phyloP scores from a whole-genome alignment of 768 basidiomycete species.

The Chalciporus chontae region DNA sequence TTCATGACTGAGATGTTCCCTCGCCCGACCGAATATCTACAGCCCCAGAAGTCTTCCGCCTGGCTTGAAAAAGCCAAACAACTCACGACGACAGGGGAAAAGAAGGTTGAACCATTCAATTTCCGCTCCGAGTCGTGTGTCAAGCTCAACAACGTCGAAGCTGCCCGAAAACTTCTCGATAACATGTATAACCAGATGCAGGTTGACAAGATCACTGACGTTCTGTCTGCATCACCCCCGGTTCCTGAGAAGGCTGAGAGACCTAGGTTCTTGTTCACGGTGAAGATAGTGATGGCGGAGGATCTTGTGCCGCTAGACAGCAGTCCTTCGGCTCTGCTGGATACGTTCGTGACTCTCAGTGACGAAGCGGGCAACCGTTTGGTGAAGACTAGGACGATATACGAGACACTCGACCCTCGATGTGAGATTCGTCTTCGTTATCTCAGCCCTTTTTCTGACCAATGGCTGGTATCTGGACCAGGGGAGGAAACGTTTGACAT shows the following conservation, averaged over 20 bases:
- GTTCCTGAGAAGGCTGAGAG: constrained; percentile 67
- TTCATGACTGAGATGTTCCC: constrained; percentile 98
- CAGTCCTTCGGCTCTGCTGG: constrained; percentile 74
- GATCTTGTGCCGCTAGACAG: constrained; percentile 75
- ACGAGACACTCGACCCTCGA: constrained; percentile 85
- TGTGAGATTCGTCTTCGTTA: constrained; percentile 50
- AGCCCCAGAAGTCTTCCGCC: constrained; percentile 82
- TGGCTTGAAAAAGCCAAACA: constrained; percentile 86
- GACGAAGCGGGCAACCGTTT: constrained; percentile 87
- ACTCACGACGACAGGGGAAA: constrained; percentile 74
- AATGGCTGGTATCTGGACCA: constrained; percentile 28
- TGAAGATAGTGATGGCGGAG: constrained; percentile 92
- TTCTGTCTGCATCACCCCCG: constrained; percentile 57
- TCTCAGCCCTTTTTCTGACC: constrained; percentile 6
- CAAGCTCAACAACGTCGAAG: constrained; percentile 96
- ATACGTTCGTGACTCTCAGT: constrained; percentile 92
- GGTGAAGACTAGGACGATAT: constrained; percentile 94
- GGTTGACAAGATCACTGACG: constrained; percentile 78
- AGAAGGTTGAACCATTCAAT: constrained; percentile 92
- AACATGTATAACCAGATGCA: constrained; percentile 92
- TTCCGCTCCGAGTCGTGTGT: constrained; percentile 93
- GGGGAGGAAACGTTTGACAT: constrained; percentile 98
- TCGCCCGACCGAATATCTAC: constrained; percentile 69
- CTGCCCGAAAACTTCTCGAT: constrained; percentile 85
- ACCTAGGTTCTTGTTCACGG: constrained; percentile 80